phyloP scores from a whole-genome alignment of 495 filamentous ascomycete genomes.

The Xylaria castorea region DNA sequence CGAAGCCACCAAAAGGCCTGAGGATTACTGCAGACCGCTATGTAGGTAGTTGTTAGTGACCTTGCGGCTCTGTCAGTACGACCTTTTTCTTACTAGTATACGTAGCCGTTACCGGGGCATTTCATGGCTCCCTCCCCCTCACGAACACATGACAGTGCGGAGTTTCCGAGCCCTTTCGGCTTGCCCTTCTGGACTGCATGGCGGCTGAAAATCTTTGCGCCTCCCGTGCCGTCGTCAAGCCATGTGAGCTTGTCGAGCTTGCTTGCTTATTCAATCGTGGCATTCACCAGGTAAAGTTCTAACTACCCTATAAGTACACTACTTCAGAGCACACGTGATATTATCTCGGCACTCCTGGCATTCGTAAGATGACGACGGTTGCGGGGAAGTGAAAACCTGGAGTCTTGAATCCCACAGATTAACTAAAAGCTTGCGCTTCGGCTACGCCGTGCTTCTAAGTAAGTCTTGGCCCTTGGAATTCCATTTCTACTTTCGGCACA shows the following conservation, averaged over 20 bases:
- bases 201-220: constrained; percentile 22
- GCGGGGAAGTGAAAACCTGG: constrained; percentile 15
- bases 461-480: constrained; percentile 9
- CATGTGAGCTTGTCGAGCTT: background rate
- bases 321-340: constrained; percentile 14
- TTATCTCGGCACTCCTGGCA: background rate
- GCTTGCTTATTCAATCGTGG: background rate
- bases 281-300: background rate
- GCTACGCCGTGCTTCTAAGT: constrained; percentile 12
- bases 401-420: background rate
- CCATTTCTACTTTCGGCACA: constrained; percentile 2
- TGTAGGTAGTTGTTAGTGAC: background rate
- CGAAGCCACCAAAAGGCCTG: background rate
- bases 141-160: background rate
- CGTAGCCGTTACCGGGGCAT: background rate
- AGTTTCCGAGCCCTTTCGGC: background rate
- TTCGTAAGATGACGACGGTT: constrained; percentile 8
- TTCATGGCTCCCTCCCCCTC: background rate
- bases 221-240: constrained; percentile 11
- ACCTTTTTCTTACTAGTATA: background rate
- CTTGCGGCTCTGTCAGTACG: constrained; percentile 17
- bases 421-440: background rate
- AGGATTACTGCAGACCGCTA: background rate
- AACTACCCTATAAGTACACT: background rate
- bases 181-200: constrained; percentile 2